Evolutionary conservation across 108 stramenopile species (phyloP), one percentile per base, ranked within the genome.

Genomic region (Skeletonema tropicum): DNA sequence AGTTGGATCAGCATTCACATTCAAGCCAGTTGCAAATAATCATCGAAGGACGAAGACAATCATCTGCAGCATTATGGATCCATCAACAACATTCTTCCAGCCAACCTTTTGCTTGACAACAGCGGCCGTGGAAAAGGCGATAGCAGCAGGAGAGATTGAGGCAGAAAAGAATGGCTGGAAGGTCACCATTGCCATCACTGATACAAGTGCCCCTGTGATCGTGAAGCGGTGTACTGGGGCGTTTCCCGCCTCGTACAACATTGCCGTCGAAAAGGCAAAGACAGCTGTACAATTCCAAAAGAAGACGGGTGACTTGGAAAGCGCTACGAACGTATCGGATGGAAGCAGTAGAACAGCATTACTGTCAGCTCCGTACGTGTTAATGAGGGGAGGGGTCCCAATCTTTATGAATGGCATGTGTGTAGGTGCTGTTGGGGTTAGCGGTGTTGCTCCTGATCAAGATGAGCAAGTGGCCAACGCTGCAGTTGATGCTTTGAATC

Each of bases 231-330:
- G 35, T 17, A 69, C 75, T 64, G 76, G 61, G 9, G 77, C 85
- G 5, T 83, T 83, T 52, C 68, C 85, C 10, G 85, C 85, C 0
- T 83, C 82, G 1, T 73, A 64, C 26, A 67, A 82, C 25, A 52
- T 85, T 17, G 85, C 85, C 1, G 73, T 75, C 12, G 85, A 78
- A 36, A 85, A 85, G 76, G 85, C 85, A 12, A 62, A 65, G 38
- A 85, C 77, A 6, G 81, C 85, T 1, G 77, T 78, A 10, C 77
- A 70, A 35, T 85, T 85, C 55, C 42, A 67, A 61, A 82, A 75
- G 63, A 36, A 46, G 25, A 83, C 85, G 6, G 77, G 76, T 29
- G 36, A 61, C 41, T 57, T 77, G 15, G 84, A 77, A 52, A 60
- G 55, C n/a, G 55, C 80, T 9, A 49, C 57, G 3, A 82, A 82